These are phyloP conservation scores for Cnidoscolus chayamansa DNA, from an alignment of 441 rosid species.

Conservation along the genomic window DNA sequence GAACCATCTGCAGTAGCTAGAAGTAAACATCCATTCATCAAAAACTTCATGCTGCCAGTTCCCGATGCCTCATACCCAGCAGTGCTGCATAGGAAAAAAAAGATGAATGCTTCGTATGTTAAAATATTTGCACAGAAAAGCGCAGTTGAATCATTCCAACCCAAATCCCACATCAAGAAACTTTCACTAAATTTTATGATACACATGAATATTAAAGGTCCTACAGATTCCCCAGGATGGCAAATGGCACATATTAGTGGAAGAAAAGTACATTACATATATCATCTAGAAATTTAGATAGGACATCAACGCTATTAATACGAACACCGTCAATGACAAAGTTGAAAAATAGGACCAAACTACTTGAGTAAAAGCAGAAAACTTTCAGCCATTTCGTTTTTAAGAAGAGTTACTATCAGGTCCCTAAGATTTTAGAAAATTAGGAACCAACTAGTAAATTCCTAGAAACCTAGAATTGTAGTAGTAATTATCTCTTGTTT, in stretches of 20 bases:
- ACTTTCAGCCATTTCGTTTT: neutral
- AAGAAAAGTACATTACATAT: neutral
- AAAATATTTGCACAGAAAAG: neutral
- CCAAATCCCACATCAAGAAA: neutral
- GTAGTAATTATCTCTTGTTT: too few species aligned
- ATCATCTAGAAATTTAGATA: constrained; percentile 1
- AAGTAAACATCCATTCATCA: constrained; percentile 54
- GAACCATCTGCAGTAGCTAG: constrained; percentile 58
- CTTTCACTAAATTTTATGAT: neutral
- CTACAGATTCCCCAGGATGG: neutral
- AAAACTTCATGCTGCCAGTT: constrained; percentile 54
- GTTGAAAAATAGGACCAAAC: neutral
- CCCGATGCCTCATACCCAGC: constrained; percentile 65
- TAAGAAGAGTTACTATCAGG: too few species aligned
- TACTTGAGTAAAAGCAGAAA: neutral
- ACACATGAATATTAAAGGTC: neutral
- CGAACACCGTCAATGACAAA: neutral
- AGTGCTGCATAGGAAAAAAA: constrained; percentile 34
- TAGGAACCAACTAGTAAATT: too few species aligned
- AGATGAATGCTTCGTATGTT: neutral
- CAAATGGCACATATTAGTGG: neutral
- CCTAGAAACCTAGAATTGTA: too few species aligned
- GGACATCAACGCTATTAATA: neutral
- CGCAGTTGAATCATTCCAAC: too few species aligned
- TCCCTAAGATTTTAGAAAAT: too few species aligned